Conservation (phyloP, 2,329 filamentous ascomycete species). For the Cryphonectria radicalis region DNA sequence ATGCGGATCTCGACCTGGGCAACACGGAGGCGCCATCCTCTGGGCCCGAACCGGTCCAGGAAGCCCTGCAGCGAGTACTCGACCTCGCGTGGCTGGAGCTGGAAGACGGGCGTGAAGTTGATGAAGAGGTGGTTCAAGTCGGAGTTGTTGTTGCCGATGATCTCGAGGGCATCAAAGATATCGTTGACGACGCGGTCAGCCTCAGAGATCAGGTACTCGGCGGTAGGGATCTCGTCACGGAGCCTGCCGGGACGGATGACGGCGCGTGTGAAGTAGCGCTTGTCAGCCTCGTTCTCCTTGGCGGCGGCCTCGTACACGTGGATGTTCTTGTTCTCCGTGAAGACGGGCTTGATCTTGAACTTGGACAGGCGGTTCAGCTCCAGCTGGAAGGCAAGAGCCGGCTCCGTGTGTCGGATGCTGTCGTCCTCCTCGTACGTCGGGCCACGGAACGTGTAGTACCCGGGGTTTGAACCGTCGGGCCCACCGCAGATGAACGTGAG, state of each 20-base stretch:
- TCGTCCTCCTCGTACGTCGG: slow-evolving; percentile 87
- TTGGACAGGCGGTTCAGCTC: slow-evolving; percentile 92
- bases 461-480: slow-evolving; percentile 91
- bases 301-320: slow-evolving; percentile 97
- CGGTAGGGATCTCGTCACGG: slow-evolving; percentile 96
- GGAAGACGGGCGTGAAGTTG: slow-evolving; percentile 98
- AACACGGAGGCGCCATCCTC: slow-evolving; percentile 94
- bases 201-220: slow-evolving; percentile 97
- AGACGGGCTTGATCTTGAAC: slow-evolving; percentile 97
- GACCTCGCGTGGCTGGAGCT: slow-evolving; percentile 84
- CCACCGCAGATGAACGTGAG: slow-evolving; percentile 96
- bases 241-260: slow-evolving; percentile 93
- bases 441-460: slow-evolving; percentile 98
- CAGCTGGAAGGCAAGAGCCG: slow-evolving; percentile 96
- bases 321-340: slow-evolving; percentile 98
- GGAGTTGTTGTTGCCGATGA: slow-evolving; percentile 98
- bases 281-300: slow-evolving; percentile 93
- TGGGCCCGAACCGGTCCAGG: slow-evolving; percentile 92
- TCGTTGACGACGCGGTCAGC: slow-evolving; percentile 96
- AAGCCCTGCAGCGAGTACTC: slow-evolving; percentile 93
- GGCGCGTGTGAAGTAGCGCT: slow-evolving; percentile 97
- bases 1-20: slow-evolving; percentile 98
- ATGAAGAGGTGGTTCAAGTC: slow-evolving; percentile 99
- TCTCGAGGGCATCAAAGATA: slow-evolving; percentile 95
- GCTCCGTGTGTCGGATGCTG: slow-evolving; percentile 96